Evolutionary conservation across 805 yeast genomes (phyloP), one percentile per base, ranked within the genome.

Genomic region (Wickerhamomyces rabaulensis): DNA sequence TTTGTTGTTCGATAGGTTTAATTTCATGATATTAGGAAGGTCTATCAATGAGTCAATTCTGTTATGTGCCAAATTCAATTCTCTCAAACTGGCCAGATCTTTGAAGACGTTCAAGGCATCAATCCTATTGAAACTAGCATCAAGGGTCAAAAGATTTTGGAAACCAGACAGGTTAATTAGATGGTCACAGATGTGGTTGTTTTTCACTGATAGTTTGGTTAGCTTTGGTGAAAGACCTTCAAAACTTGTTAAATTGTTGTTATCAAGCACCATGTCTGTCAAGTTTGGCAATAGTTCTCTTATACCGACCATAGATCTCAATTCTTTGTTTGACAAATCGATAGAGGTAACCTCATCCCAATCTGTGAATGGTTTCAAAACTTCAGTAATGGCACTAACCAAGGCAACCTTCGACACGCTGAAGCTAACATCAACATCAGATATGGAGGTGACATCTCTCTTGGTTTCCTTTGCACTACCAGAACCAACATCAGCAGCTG

Each of bases 271-370:
- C 6, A 60, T 39, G 1, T 48, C 39, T 9, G 21, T 45, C 16
- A 58, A 49, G 8, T 62, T 60, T 1, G 82, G 81, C 29, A 75
- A 52, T 42, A 74, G 68, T 26, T 60, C 61, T 16, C 67, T 60
- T 27, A 76, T 61, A 33, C 71, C 73, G 42, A 67, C 66, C 6
- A 75, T 60, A n/a, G 68, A 69, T 2, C 60, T 54, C 17, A 77
- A 56, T 9, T 54, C 58, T 39, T 56, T 61, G 15, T 62, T 61
- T 3, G 69, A 52, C 25, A 76, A 46, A 31, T 64, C 55, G 20
- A 76, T 62, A 2, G 56, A 58, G 1, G 49, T 53, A 2, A 76
- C 58, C 9, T 56, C 52, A 39, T 70, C 70, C 82, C 81, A 77
- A 31, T 66, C 56, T 6, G 58, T 52, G 20, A 63, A 58, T 8